phyloP scores from a whole-genome alignment of 2,329 filamentous ascomycete species.

The Leptographium flavum region DNA sequence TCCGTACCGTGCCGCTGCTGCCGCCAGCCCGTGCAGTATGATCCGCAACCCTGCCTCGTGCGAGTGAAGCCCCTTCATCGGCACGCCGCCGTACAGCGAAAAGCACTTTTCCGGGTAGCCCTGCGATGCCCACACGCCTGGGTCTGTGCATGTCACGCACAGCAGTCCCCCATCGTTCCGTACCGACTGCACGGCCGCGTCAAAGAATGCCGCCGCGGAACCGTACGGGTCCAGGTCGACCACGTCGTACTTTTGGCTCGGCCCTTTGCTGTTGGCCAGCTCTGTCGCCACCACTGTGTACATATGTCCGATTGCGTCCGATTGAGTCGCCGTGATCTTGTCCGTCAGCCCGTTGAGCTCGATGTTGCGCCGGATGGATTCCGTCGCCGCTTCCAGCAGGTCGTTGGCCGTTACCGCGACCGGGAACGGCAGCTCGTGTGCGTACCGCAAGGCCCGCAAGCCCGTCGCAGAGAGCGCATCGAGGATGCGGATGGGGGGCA shows the following conservation, averaged over 20 bases:
- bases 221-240: constrained; percentile 96
- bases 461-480: constrained; percentile 93
- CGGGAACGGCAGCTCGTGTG: constrained; percentile 74
- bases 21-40: constrained; percentile 69
- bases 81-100: constrained; percentile 82
- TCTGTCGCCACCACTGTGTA: constrained; percentile 53
- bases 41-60: constrained; percentile 84
- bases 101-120: constrained; percentile 92
- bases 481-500: constrained; percentile 60
- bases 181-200: constrained; percentile 76
- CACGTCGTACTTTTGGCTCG: constrained; percentile 59
- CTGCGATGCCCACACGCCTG: constrained; percentile 85
- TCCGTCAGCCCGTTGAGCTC: constrained; percentile 63
- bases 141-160: constrained; percentile 93
- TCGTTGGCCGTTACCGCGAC: constrained; percentile 84
- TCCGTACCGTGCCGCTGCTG: constrained; percentile 71
- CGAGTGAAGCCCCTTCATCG: constrained; percentile 69
- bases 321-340: constrained; percentile 58
- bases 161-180: constrained; percentile 75
- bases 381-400: constrained; percentile 60
- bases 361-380: constrained; percentile 73
- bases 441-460: constrained; percentile 79
- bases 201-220: constrained; percentile 82
- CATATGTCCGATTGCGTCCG: constrained; percentile 86
- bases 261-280: constrained; percentile 19